phyloP scores from a whole-genome alignment of 768 basidiomycete genomes.

The Pleurotus tuoliensis region DNA sequence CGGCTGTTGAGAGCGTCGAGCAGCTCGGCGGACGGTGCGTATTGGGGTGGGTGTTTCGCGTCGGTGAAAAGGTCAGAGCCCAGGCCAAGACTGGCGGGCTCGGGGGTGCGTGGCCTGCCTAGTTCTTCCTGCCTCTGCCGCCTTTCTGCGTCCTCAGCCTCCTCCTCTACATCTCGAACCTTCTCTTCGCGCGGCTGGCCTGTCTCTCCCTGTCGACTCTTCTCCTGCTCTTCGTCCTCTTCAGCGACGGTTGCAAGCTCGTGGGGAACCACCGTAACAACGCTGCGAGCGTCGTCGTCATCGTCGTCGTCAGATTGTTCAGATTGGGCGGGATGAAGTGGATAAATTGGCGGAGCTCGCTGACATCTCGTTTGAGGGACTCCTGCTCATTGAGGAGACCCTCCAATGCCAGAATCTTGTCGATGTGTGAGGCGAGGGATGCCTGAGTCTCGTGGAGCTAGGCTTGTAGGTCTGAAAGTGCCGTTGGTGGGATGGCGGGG shows the following conservation, averaged over 20 bases:
- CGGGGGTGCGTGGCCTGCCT: conserved; percentile 76
- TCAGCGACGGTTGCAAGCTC: conserved; percentile 71
- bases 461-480: conserved; percentile 62
- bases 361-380: conserved; percentile 72
- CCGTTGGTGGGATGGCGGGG: conserved; percentile 16
- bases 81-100: conserved; percentile 62
- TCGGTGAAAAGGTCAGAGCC: conserved; percentile 29
- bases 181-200: conserved; percentile 17
- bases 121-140: conserved; percentile 52
- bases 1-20: conserved; percentile 60
- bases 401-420: conserved; percentile 81
- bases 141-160: conserved; percentile 40
- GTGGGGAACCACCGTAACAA: conserved; percentile 67
- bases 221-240: conserved; percentile 63
- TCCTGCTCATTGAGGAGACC: conserved; percentile 83
- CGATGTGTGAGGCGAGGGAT: conserved; percentile 71
- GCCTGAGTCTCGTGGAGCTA: conserved; percentile 84
- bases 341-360: conserved; percentile 65
- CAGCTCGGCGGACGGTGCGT: conserved; percentile 20
- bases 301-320: conserved; percentile 43
- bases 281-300: conserved; percentile 69
- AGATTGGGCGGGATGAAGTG: conserved; percentile 31
- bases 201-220: conserved; percentile 7
- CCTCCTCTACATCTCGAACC: conserved; percentile 40
- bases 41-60: conserved; percentile 24